These are phyloP conservation scores for Xylaria sp. DNA, from an alignment of 2,329 filamentous ascomycete genomes.

Conservation along the genomic window DNA sequence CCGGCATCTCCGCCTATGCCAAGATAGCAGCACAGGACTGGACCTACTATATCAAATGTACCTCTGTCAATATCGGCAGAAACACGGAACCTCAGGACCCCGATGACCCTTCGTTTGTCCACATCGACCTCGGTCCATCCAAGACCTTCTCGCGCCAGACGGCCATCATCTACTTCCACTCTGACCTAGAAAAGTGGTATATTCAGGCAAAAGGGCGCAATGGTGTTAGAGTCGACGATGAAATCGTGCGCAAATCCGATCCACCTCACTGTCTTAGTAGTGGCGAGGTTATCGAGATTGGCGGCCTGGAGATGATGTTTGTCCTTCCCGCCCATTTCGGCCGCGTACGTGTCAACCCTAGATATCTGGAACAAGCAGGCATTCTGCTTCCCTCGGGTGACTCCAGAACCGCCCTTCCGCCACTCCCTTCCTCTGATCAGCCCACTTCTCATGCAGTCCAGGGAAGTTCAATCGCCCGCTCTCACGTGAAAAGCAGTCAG, in stretches of 20 bases:
- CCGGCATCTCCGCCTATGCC: conserved; percentile 66
- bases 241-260: conserved; percentile 59
- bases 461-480: conserved; percentile 24
- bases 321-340: conserved; percentile 73
- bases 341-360: conserved; percentile 61
- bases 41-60: conserved; percentile 76
- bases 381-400: conserved; percentile 29
- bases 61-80: conserved; percentile 72
- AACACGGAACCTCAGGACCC: conserved; percentile 49
- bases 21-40: conserved; percentile 78
- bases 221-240: conserved; percentile 77
- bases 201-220: conserved; percentile 87
- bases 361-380: conserved; percentile 64
- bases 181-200: conserved; percentile 68
- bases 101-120: conserved; percentile 52
- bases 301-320: conserved; percentile 97
- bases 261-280: conserved; percentile 64
- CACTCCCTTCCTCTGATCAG: conserved; percentile 26
- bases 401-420: conserved; percentile 28
- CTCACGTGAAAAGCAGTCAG: conserved; percentile 31
- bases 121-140: conserved; percentile 83
- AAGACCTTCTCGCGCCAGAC: conserved; percentile 77
- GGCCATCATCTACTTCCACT: conserved; percentile 68
- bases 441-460: conserved; percentile 23
- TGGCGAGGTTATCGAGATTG: conserved; percentile 87